These are phyloP conservation scores for Entomortierella beljakovae DNA, from an alignment of 192 early-diverging fungal genomes.

Conservation along the genomic window DNA sequence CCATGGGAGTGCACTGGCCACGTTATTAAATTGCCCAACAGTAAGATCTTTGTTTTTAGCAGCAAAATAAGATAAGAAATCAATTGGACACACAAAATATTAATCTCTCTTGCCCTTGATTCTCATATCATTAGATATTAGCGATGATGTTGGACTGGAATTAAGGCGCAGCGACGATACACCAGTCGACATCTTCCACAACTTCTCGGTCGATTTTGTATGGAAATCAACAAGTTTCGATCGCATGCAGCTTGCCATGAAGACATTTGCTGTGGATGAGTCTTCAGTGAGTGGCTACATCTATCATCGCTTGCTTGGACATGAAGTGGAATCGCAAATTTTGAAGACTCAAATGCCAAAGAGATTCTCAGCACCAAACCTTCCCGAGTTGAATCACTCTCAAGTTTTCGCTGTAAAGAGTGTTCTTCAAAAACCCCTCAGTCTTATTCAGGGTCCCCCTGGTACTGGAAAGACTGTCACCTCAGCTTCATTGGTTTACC, in stretches of 20 bases:
- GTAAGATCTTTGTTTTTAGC: conserved; percentile 58
- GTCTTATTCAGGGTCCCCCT: conserved; percentile 95
- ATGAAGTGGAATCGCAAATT: conserved; percentile 91
- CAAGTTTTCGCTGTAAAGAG: conserved; percentile 96
- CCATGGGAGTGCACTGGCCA: conserved; percentile 92
- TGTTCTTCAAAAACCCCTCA: conserved; percentile 91
- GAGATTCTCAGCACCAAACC: conserved; percentile 89
- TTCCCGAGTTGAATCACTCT: conserved; percentile 97
- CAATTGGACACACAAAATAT: background rate
- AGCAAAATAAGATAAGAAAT: too few relatives aligned
- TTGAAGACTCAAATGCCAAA: conserved; percentile 86
- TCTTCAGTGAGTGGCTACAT: conserved; percentile 94
- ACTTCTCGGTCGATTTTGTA: conserved; percentile 97
- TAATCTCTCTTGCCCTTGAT: background rate
- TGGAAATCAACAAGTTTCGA: conserved; percentile 99
- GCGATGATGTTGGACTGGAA: conserved; percentile 97
- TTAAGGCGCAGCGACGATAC: conserved; percentile 74
- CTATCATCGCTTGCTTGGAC: conserved; percentile 94
- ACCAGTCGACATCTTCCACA: conserved; percentile 84
- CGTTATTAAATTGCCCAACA: conserved; percentile 97
- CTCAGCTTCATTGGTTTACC: conserved; percentile 97
- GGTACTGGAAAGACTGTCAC: conserved; percentile 99
- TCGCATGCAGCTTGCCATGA: conserved; percentile 96
- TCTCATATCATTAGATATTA: conserved; percentile 67
- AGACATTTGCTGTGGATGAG: conserved; percentile 96